A percentile compares a stretch with the other conserved stretches of the same genome.
phyloP scores from a whole-genome alignment of 305 asterid genomes.

The Nicotiana rustica region DNA sequence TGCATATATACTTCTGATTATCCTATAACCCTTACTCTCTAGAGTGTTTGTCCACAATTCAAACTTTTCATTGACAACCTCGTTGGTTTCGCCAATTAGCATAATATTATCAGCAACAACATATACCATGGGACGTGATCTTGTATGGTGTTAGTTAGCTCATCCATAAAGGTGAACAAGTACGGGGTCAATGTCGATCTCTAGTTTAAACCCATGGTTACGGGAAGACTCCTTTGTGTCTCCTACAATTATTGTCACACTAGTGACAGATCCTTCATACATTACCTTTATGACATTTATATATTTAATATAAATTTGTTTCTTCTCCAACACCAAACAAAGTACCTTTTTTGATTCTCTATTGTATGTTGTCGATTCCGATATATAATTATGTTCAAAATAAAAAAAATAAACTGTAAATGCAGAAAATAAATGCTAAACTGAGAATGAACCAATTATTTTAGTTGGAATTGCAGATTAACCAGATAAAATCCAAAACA shows the following conservation, averaged over 20 bases:
- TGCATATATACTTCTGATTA: background rate
- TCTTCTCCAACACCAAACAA: background rate
- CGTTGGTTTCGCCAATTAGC: background rate
- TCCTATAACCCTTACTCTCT: constrained; percentile 2
- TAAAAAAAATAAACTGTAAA: background rate
- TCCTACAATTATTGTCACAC: background rate
- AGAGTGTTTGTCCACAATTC: background rate
- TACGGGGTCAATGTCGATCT: background rate
- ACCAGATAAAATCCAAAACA: background rate
- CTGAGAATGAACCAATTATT: constrained; percentile 1
- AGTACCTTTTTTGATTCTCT: background rate
- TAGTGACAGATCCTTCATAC: background rate
- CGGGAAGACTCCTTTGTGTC: background rate
- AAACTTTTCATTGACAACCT: background rate
- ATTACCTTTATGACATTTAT: background rate
- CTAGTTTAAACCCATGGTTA: background rate
- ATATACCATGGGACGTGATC: background rate
- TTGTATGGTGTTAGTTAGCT: background rate
- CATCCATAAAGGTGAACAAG: background rate
- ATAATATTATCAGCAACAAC: background rate
- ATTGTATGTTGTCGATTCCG: background rate
- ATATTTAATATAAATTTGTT: background rate
- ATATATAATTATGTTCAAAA: background rate
- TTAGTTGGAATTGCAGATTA: background rate
- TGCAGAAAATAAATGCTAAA: constrained; percentile 1